Conservation (phyloP, 495 filamentous ascomycete genomes). For the Terfezia claveryi region DNA sequence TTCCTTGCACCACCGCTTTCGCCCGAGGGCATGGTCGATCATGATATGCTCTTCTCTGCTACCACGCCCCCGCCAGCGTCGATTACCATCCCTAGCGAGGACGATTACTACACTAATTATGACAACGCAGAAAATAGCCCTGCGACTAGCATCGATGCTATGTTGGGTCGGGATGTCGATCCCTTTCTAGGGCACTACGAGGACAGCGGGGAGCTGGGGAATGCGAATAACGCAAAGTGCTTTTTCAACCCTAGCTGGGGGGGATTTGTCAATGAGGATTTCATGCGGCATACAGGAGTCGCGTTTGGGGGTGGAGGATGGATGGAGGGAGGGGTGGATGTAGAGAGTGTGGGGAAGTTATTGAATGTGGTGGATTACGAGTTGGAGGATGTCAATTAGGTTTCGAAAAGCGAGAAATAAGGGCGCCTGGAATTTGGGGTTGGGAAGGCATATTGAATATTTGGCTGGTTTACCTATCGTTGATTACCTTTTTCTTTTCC, state of each 20-base stretch:
- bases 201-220: background rate
- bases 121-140: background rate
- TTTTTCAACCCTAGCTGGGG: background rate
- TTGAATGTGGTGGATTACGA: conserved; percentile 17
- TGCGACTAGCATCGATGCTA: background rate
- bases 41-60: conserved; percentile 11
- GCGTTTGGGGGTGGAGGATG: background rate
- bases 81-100: conserved; percentile 8
- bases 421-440: too few relatives aligned
- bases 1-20: conserved; percentile 16
- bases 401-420: conserved; percentile 11
- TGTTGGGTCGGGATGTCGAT: conserved; percentile 7
- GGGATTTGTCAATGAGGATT: background rate
- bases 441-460: too few relatives aligned
- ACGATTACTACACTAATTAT: conserved; percentile 1
- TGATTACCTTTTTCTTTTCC: too few relatives aligned
- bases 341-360: conserved; percentile 16
- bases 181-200: conserved; percentile 19
- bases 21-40: conserved; percentile 7
- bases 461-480: too few relatives aligned
- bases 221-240: background rate
- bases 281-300: background rate
- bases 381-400: conserved; percentile 19
- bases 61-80: conserved; percentile 13
- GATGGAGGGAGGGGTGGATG: background rate